Evolutionary conservation across 1,139 yeast species (phyloP), one percentile per base, ranked within the genome.

Genomic region (Geotrichum candidum): DNA sequence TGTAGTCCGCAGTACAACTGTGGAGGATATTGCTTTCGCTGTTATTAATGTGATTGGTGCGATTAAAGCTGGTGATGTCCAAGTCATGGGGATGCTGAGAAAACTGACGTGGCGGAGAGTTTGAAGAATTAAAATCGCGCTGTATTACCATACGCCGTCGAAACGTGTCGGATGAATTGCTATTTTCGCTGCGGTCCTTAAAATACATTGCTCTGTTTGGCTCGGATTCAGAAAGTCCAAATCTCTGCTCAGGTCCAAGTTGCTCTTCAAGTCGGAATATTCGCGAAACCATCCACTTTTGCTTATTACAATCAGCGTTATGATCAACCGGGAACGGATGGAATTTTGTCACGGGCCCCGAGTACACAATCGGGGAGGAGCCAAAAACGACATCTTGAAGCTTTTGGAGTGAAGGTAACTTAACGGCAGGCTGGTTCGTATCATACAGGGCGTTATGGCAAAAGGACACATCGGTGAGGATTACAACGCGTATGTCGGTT

Each of bases 401-500:
- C 35, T 50, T 51, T 10, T 46, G 45, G 18, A 53, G 51, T 5
- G 51, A 48, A 11, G 62, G 62, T 15, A 22, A 25, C 33, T 18
- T 9, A 55, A 50, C 46, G 15, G 58, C 23, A 5, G 55, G 51
- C 33, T 18, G 38, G n/a, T 50, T 35, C 3, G 72, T 66, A 60
- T 70, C 73, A 63, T 63, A 70, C 18, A 70, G 59, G 41, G 66
- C 63, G 27, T 65, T 64, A 23, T 67, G 71, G 41, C 68, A 51
- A 31, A 58, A 62, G 13, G 64, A 63, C 27, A 64, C 51, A 62
- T 70, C 73, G 35, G 68, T 64, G 7, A 70, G 50, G n/a, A 69
- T 63, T 38, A 67, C 68, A 10, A 69, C 68, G 29, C 73, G 65
- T 18, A 70, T 63, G 59, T 70, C 72, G 25, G 61, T 64, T n/a